Evolutionary conservation across 306 rosid species (phyloP).

Genomic region (Argentina anserina): DNA sequence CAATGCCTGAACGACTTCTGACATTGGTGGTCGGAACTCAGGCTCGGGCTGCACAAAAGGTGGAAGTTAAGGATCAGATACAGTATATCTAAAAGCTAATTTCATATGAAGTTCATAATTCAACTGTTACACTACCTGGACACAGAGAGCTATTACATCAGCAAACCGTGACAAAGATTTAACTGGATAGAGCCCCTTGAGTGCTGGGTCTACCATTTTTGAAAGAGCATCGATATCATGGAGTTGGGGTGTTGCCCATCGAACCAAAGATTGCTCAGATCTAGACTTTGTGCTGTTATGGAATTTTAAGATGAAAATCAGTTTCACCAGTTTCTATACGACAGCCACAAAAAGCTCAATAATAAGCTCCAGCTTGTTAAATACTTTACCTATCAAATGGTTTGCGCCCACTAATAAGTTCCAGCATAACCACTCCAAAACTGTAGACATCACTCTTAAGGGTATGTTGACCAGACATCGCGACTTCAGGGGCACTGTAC

Average conservation of each 20-base stretch:
- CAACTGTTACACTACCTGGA: constrained; percentile 64
- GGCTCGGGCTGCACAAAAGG: constrained; percentile 76
- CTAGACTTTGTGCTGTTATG: constrained; percentile 69
- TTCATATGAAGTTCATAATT: background rate
- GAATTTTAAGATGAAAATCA: constrained; percentile 20
- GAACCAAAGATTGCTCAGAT: constrained; percentile 85
- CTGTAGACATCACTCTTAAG: constrained; percentile 86
- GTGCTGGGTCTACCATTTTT: constrained; percentile 93
- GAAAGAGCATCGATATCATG: constrained; percentile 95
- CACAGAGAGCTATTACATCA: constrained; percentile 91
- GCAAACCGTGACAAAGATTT: constrained; percentile 97
- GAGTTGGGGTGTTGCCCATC: constrained; percentile 99
- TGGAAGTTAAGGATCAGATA: constrained; percentile 3
- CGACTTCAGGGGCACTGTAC: constrained; percentile 81
- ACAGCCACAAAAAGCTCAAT: background rate
- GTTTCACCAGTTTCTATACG: background rate
- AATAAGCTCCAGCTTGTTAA: background rate
- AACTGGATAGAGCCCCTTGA: constrained; percentile 86
- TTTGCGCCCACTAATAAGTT: constrained; percentile 89
- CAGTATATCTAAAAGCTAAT: background rate
- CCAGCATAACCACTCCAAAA: constrained; percentile 96
- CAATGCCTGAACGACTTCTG: constrained; percentile 90
- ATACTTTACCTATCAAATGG: constrained; percentile 82
- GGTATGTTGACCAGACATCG: constrained; percentile 68
- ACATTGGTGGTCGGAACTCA: constrained; percentile 98